Conservation (phyloP, 352 stramenopile species). For the Phytophthora cactorum region DNA sequence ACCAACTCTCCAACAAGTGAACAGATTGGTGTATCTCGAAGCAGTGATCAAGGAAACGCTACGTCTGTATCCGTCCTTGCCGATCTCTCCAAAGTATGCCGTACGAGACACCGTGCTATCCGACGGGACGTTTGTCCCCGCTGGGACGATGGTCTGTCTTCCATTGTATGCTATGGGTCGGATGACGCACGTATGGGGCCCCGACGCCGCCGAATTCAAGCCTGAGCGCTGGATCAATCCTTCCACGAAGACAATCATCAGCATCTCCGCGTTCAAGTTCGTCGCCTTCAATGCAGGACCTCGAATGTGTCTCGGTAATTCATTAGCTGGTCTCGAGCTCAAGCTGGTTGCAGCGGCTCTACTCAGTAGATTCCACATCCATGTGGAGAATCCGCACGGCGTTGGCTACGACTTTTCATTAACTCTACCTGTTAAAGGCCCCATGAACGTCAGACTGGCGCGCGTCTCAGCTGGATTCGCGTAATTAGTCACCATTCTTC, state of each 20-base stretch:
- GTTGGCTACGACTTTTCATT: slow-evolving; percentile 40
- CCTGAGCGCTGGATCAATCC: slow-evolving; percentile 58
- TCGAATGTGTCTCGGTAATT: slow-evolving; percentile 51
- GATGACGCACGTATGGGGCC: slow-evolving; percentile 56
- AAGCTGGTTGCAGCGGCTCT: slow-evolving; percentile 46
- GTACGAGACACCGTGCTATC: slow-evolving; percentile 52
- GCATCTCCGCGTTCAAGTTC: slow-evolving; percentile 52
- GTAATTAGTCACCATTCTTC: neutral
- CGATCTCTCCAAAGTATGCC: slow-evolving; percentile 20
- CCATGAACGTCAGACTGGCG: slow-evolving; percentile 32
- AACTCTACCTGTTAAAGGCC: slow-evolving; percentile 47
- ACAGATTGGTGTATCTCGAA: slow-evolving; percentile 57
- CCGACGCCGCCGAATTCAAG: slow-evolving; percentile 53
- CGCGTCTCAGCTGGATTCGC: slow-evolving; percentile 12
- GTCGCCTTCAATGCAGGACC: slow-evolving; percentile 54
- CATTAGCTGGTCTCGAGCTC: slow-evolving; percentile 43
- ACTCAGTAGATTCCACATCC: slow-evolving; percentile 46
- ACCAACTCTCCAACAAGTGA: slow-evolving; percentile 23
- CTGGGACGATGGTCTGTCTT: slow-evolving; percentile 44
- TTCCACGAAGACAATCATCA: slow-evolving; percentile 32
- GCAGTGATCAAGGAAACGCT: slow-evolving; percentile 61
- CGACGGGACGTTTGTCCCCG: slow-evolving; percentile 59
- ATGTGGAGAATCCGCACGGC: slow-evolving; percentile 28
- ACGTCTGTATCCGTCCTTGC: slow-evolving; percentile 48
- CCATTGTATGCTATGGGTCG: slow-evolving; percentile 51